Conservation (phyloP, 805 yeast species). For the Brettanomyces nanus region DNA sequence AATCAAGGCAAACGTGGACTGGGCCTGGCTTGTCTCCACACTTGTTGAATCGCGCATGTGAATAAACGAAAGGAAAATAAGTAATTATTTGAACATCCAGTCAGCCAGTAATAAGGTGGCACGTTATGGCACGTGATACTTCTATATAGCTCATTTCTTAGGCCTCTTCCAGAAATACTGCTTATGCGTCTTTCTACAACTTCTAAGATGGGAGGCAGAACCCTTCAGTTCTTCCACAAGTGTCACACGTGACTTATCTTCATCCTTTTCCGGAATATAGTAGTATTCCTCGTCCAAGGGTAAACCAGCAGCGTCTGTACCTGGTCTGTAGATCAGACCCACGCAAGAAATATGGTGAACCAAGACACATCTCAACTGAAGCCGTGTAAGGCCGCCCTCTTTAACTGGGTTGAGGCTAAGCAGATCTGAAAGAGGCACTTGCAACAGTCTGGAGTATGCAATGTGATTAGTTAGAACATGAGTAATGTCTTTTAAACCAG, state of each 20-base stretch:
- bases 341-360: slow-evolving; percentile 46
- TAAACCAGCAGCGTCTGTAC: slow-evolving; percentile 96
- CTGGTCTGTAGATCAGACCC: slow-evolving; percentile 83
- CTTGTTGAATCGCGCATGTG: too few relatives aligned
- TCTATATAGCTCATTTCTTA: slow-evolving; percentile 20
- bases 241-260: slow-evolving; percentile 56
- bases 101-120: too few relatives aligned
- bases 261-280: slow-evolving; percentile 77
- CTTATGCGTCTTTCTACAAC: slow-evolving; percentile 90
- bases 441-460: slow-evolving; percentile 82
- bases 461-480: slow-evolving; percentile 73
- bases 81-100: too few relatives aligned
- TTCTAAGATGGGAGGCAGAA: slow-evolving; percentile 61
- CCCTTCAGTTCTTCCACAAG: slow-evolving; percentile 77
- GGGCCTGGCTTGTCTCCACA: too few relatives aligned
- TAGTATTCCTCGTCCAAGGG: slow-evolving; percentile 90
- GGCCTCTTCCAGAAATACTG: slow-evolving; percentile 74
- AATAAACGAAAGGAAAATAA: too few relatives aligned
- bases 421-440: slow-evolving; percentile 75
- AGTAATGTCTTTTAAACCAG: slow-evolving; percentile 43
- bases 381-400: slow-evolving; percentile 37
- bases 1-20: too few relatives aligned
- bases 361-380: slow-evolving; percentile 37
- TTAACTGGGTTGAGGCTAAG: slow-evolving; percentile 47
- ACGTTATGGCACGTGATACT: too few relatives aligned